Base-by-base conservation (phyloP, 805 yeast species). In the Candida qinlingensis region DNA sequence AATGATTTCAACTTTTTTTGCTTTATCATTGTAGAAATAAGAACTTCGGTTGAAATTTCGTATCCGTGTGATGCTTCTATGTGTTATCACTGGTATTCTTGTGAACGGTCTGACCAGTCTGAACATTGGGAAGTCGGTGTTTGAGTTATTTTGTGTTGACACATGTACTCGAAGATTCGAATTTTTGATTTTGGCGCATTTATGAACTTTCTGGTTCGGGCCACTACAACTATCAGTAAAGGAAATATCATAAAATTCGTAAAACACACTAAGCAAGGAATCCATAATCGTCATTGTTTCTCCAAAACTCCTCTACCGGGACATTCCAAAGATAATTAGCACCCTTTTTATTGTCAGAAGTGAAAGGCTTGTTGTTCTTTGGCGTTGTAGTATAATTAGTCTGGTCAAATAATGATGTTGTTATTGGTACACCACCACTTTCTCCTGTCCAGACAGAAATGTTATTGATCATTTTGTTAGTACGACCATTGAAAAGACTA, bases 381-480 rank as follows among this genome's bases (percentile, higher is more conserved):
- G 44, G 42, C 35, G 40, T 39, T 45, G 29, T 28, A 39, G 41
- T 41, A 35, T 56, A 52, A 34, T 40, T 53, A 38, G 46, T 45
- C 46, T 62, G 66, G 30, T 60, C 63, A 46, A 60, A 59, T 12
- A 59, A 39, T 2, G 58, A 51, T 4, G 61, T 51, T 5, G 59
- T 53, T 35, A 54, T 58, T 46, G 56, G 61, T 10, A 49, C 35
- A 4, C 59, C 59, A 12, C 73, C 75, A 33, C 72, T 72, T 4
- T 71, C 74, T 19, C 75, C 78, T 0, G 83, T 79, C 85, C 85
- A 80, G 1, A 74, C 75, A 0, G 82, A 77, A 36, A 80, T 80
- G 55, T 79, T 78, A 57, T 71, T 78, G 56, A 80, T 80, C 85
- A 80, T 80, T 33, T 74, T 74, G 38, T 77, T 79, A 1, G 83